Conservation (phyloP, 352 stramenopile genomes). For the Phytophthora pseudosyringae region DNA sequence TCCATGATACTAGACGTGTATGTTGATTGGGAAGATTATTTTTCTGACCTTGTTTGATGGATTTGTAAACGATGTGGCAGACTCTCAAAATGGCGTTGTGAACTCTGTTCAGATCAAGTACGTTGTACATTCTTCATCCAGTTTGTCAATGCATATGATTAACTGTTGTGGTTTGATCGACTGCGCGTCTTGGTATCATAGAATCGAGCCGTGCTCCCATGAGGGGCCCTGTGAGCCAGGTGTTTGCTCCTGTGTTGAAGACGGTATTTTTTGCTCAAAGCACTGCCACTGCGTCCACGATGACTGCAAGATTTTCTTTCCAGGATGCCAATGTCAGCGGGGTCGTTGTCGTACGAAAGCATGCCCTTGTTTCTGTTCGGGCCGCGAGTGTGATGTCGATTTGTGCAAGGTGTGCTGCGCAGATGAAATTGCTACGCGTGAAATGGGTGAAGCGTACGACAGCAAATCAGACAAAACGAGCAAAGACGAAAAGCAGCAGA, state of each 20-base stretch:
- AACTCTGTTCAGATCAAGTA: conserved; percentile 65
- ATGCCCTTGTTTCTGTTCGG: conserved; percentile 91
- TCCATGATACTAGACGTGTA: not conserved
- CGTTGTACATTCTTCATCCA: conserved; percentile 1
- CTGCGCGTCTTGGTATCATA: conserved; percentile 12
- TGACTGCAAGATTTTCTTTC: conserved; percentile 89
- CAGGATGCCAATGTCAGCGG: conserved; percentile 87
- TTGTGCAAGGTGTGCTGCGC: conserved; percentile 85
- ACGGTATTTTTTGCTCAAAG: conserved; percentile 93
- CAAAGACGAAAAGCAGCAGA: conserved; percentile 35
- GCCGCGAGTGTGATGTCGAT: conserved; percentile 94
- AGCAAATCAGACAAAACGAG: conserved; percentile 9
- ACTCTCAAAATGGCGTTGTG: conserved; percentile 46
- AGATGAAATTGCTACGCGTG: conserved; percentile 47
- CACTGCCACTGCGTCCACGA: conserved; percentile 84
- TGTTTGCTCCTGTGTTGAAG: conserved; percentile 89
- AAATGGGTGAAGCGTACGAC: conserved; percentile 27
- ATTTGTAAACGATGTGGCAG: conserved; percentile 28
- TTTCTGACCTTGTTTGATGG: conserved; percentile 14
- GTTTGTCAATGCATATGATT: not conserved
- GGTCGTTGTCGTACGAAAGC: conserved; percentile 85
- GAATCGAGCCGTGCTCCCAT: conserved; percentile 90
- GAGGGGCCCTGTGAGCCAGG: conserved; percentile 79
- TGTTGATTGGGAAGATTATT: not conserved
- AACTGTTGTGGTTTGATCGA: conserved; percentile 1